Conservation (phyloP, 371 early-diverging fungal genomes). For the Apophysomyces ossiformis region DNA sequence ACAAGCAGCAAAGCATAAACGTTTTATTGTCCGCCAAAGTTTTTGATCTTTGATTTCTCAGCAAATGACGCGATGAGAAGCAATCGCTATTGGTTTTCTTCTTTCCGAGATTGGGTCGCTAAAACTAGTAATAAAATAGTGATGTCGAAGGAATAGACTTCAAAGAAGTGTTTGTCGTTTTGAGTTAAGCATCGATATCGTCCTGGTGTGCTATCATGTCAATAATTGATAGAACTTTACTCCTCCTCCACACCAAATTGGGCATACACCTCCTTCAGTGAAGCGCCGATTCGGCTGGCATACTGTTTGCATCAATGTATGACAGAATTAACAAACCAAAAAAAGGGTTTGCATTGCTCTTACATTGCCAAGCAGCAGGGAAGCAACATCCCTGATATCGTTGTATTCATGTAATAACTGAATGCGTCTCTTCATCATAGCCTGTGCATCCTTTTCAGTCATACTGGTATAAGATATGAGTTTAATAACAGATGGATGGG, state of each 20-base stretch:
- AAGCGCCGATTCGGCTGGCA: not conserved
- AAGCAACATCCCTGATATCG: slow-evolving; percentile 23
- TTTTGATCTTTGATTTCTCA: slow-evolving; percentile 10
- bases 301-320: not conserved
- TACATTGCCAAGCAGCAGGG: slow-evolving; percentile 18
- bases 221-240: no score
- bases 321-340: not conserved
- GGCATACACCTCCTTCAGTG: not conserved
- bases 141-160: no score
- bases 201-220: no score
- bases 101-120: no score
- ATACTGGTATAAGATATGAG: slow-evolving; percentile 13
- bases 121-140: no score
- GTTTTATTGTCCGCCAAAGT: slow-evolving; percentile 6
- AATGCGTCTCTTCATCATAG: slow-evolving; percentile 10
- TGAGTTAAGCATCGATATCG: no score
- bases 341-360: not conserved
- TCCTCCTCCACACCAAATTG: slow-evolving; percentile 1
- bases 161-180: no score
- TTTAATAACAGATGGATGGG: not conserved
- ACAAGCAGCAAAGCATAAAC: slow-evolving; percentile 1
- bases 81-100: not conserved
- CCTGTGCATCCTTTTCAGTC: slow-evolving; percentile 16
- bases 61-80: slow-evolving; percentile 11
- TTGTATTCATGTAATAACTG: slow-evolving; percentile 30